Evolutionary conservation across 2,329 filamentous ascomycete genomes (phyloP).

Genomic region (Botrytis medusae): DNA sequence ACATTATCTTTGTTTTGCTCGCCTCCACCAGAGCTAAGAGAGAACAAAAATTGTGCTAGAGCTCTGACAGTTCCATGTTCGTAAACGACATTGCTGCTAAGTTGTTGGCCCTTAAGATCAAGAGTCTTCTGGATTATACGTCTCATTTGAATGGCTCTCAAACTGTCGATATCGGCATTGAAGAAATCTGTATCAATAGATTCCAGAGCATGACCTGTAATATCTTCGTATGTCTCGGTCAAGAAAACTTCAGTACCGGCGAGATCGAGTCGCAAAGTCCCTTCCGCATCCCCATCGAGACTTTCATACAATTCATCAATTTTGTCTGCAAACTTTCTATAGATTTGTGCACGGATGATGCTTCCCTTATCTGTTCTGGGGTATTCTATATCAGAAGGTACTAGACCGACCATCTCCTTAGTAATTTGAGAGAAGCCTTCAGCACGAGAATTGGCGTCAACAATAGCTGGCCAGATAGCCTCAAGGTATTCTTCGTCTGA

Average conservation of each 20-base stretch:
- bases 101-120: conserved; percentile 47
- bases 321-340: conserved; percentile 45
- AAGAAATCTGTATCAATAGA: conserved; percentile 57
- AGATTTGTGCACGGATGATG: conserved; percentile 52
- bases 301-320: conserved; percentile 46
- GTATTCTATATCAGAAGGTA: conserved; percentile 46
- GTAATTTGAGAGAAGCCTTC: conserved; percentile 56
- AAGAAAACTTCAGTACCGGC: conserved; percentile 40
- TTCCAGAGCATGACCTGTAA: conserved; percentile 20
- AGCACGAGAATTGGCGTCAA: conserved; percentile 50
- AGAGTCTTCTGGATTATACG: conserved; percentile 52
- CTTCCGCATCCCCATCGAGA: conserved; percentile 33
- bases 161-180: conserved; percentile 55
- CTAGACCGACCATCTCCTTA: conserved; percentile 52
- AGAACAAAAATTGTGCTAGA: conserved; percentile 48
- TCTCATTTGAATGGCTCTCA: conserved; percentile 58
- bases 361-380: conserved; percentile 55
- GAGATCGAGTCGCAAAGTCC: conserved; percentile 30
- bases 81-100: conserved; percentile 59
- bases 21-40: conserved; percentile 40
- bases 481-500: conserved; percentile 48
- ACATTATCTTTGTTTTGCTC: conserved; percentile 41
- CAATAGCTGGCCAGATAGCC: conserved; percentile 51
- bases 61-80: conserved; percentile 52
- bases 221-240: conserved; percentile 24